A percentile compares a stretch with the other conserved stretches of the same genome.
Evolutionary conservation across 106 monocot species (phyloP).

Genomic region (Allium fistulosum): DNA sequence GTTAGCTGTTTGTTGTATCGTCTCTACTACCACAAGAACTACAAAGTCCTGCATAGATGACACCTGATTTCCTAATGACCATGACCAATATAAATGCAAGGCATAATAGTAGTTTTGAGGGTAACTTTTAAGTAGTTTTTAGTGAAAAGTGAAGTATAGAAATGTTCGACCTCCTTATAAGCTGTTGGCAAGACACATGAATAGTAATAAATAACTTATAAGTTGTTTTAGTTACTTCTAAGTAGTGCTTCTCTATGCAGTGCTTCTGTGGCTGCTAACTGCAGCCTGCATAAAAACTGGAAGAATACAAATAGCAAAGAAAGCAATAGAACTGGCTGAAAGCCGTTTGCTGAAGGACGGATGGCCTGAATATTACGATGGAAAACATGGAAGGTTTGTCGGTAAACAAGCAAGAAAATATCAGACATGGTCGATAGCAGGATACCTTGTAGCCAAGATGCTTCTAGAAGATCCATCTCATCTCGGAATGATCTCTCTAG

Average conservation of each 20-base stretch:
- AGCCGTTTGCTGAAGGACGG: constrained; percentile 30
- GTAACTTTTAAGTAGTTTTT: no score
- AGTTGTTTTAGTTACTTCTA: no score
- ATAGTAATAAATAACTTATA: no score
- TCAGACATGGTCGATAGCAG: constrained; percentile 47
- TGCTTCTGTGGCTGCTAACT: constrained; percentile 44
- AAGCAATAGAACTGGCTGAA: constrained; percentile 41
- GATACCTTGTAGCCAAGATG: constrained; percentile 49
- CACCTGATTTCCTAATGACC: no score
- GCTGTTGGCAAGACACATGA: no score
- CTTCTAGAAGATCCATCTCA: constrained; percentile 48
- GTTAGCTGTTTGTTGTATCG: no score
- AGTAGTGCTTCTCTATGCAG: constrained; percentile 10
- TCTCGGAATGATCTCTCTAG: constrained; percentile 41
- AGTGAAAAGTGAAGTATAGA: no score
- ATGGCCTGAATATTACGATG: constrained; percentile 54
- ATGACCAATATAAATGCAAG: no score
- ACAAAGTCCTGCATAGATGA: no score
- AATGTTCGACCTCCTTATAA: no score
- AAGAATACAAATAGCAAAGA: constrained; percentile 32
- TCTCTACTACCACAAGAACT: no score
- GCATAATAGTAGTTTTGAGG: no score
- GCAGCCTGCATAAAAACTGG: constrained; percentile 48
- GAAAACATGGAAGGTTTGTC: constrained; percentile 28
- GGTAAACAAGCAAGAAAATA: constrained; percentile 44